Percentiles rank a stretch among this genome's conserved stretches.
Conservation (phyloP, 2,329 filamentous ascomycete species). For the Sarocladium oryzae region DNA sequence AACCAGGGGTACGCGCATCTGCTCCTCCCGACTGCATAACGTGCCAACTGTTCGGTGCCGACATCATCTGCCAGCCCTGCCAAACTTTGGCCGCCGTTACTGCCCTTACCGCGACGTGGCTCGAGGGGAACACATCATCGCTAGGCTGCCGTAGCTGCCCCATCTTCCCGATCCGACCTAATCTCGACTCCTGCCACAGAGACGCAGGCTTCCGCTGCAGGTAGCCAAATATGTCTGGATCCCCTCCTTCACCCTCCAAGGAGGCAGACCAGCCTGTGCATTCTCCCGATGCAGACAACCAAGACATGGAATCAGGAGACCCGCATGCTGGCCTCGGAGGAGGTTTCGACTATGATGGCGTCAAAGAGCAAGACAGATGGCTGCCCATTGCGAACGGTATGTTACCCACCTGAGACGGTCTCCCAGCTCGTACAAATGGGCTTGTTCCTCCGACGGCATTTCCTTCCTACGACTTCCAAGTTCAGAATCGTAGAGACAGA, state of each 20-base stretch:
- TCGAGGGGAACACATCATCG: slow-evolving; percentile 52
- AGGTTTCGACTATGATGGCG: slow-evolving; percentile 82
- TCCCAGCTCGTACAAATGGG: background rate
- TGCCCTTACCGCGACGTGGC: slow-evolving; percentile 47
- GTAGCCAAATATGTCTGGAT: slow-evolving; percentile 87
- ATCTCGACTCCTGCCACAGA: slow-evolving; percentile 49
- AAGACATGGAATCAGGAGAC: slow-evolving; percentile 83
- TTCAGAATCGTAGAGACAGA: background rate
- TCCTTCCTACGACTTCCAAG: background rate
- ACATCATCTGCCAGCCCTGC: slow-evolving; percentile 11
- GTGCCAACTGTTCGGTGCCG: slow-evolving; percentile 5
- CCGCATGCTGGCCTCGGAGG: slow-evolving; percentile 61
- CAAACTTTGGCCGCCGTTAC: background rate
- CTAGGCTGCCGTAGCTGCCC: slow-evolving; percentile 21
- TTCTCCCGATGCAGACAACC: slow-evolving; percentile 88
- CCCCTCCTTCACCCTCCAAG: slow-evolving; percentile 81
- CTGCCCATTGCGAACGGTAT: slow-evolving; percentile 99
- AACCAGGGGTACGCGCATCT: background rate
- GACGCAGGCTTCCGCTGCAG: slow-evolving; percentile 58
- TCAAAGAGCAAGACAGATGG: slow-evolving; percentile 99
- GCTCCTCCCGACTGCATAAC: background rate
- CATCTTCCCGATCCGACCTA: slow-evolving; percentile 14
- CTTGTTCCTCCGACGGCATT: background rate
- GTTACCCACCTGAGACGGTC: slow-evolving; percentile 30
- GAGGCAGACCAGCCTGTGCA: slow-evolving; percentile 86